Base-by-base conservation (phyloP, 2,329 filamentous ascomycete species). In the Alternaria arborescens region DNA sequence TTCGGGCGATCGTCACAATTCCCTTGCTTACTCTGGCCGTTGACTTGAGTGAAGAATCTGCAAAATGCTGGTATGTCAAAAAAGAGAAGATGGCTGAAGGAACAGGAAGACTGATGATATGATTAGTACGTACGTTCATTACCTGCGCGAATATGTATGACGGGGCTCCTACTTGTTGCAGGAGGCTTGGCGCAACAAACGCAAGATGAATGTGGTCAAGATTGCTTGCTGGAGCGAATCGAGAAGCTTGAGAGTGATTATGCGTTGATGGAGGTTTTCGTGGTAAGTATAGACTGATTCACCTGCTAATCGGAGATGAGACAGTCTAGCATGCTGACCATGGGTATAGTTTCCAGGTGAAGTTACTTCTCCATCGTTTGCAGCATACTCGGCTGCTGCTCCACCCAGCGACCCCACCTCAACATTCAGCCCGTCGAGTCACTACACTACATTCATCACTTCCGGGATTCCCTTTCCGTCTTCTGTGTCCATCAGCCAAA, bases 181-280 rank as follows among this genome's bases (percentile, higher is more conserved):
- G 1, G 22, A 11, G 14, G 30, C 26, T 22, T 32, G 26, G 38
- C 14, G 5, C 38, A 43, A 38, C 36, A 16, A 2, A 53, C 14
- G 18, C 26, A 53, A 44, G 40, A 43, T 22, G 51, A 24, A 11
- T 53, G 51, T 26, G 26, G 44, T 53, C 41, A 38, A 43, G 40
- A 44, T 11, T 53, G 51, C 12, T 20, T 42, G 40, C 40, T 20
- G 1, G 38, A 10, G 26, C 28, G 51, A 22, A 22, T 53, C 20
- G 51, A 42, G 16, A 43, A 14, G 40, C 41, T 50, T 3, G 46
- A 50, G 10, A 16, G 4, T 24, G 32, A 50, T 12, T 50, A 36
- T 50, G 20, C 20, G 20, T 8, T 24, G 40, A 42, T 50, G 30
- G 46, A 50, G 30, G 18, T 16, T 5, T 36, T 22, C n/a, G 14